These are phyloP conservation scores for Phytopythium oedochilum DNA, from an alignment of 352 stramenopile species.

Conservation along the genomic window DNA sequence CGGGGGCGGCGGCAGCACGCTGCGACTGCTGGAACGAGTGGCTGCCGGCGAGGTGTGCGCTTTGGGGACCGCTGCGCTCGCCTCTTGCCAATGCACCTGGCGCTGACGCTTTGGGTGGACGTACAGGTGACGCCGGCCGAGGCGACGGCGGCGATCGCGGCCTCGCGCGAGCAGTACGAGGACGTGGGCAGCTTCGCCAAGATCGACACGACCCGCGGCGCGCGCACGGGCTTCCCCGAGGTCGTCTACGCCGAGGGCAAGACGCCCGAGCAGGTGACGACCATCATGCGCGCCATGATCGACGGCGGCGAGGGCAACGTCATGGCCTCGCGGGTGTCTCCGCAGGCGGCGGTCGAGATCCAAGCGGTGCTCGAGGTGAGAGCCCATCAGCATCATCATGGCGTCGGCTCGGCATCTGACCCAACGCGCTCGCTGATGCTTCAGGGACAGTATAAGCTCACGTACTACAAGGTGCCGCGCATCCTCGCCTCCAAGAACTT, in stretches of 20 bases:
- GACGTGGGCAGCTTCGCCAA: conserved; percentile 55
- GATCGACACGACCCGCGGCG: conserved; percentile 87
- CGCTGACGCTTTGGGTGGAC: not conserved
- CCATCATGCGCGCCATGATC: conserved; percentile 91
- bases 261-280: conserved; percentile 83
- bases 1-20: not conserved
- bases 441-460: conserved; percentile 20
- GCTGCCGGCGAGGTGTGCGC: conserved; percentile 1
- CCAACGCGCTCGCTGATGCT: too few species aligned
- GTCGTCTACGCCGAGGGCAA: conserved; percentile 95
- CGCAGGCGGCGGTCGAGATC: conserved; percentile 35
- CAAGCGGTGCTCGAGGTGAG: conserved; percentile 32
- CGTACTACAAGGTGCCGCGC: conserved; percentile 62
- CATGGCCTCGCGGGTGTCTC: conserved; percentile 82
- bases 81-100: not conserved
- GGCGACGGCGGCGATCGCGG: conserved; percentile 18
- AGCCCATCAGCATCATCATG: not conserved
- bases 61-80: not conserved
- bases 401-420: too few species aligned
- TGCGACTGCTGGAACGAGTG: not conserved
- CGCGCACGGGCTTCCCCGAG: conserved; percentile 93
- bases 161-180: conserved; percentile 40
- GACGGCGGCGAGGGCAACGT: conserved; percentile 42
- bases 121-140: conserved; percentile 21
- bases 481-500: conserved; percentile 60